Evolutionary conservation across 2,329 filamentous ascomycete genomes (phyloP).

Genomic region (Pseudopithomyces maydicus): DNA sequence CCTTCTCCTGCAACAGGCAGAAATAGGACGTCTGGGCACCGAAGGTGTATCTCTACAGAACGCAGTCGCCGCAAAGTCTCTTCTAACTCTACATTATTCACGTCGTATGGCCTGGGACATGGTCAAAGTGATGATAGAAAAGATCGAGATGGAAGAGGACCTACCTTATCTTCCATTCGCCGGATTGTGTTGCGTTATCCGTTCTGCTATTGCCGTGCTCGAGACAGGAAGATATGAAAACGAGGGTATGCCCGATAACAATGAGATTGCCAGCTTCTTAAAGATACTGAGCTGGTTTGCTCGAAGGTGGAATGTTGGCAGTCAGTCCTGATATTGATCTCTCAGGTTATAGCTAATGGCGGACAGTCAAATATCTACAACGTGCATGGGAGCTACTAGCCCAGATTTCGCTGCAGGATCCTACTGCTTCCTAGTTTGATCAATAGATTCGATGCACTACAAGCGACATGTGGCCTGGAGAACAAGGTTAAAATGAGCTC

Average conservation of each 20-base stretch:
- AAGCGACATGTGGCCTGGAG: too few species aligned
- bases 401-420: too few species aligned
- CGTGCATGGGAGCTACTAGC: not conserved
- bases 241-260: not conserved
- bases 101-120: constrained; percentile 23
- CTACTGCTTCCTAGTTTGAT: too few species aligned
- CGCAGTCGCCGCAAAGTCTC: constrained; percentile 7
- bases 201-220: constrained; percentile 18
- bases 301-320: constrained; percentile 7
- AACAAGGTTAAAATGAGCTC: too few species aligned
- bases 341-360: not conserved
- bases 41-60: not conserved
- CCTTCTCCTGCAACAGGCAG: constrained; percentile 13
- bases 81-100: constrained; percentile 15
- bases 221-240: constrained; percentile 7
- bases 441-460: too few species aligned
- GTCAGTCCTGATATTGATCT: not conserved
- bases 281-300: constrained; percentile 6
- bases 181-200: constrained; percentile 16
- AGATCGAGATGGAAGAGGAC: constrained; percentile 7
- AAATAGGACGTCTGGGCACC: constrained; percentile 3
- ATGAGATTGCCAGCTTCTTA: constrained; percentile 1
- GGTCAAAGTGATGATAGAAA: constrained; percentile 12
- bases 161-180: constrained; percentile 16
- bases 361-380: not conserved